Evolutionary conservation across 345 rosid genomes (phyloP).

Genomic region (Pseudoturritis turrita): DNA sequence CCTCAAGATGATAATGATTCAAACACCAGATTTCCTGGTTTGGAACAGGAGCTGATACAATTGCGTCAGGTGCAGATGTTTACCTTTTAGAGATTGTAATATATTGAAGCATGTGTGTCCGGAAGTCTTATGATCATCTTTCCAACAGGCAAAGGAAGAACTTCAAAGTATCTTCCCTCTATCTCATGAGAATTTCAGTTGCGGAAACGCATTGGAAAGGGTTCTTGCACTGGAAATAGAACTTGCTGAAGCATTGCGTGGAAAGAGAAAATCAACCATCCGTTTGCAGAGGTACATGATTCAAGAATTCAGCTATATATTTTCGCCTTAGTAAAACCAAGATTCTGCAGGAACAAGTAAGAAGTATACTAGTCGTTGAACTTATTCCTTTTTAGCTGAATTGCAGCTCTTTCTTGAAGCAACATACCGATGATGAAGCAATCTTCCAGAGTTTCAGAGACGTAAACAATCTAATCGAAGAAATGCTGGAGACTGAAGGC

Average conservation of each 20-base stretch:
- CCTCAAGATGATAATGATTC: slow-evolving; percentile 44
- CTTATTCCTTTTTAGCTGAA: slow-evolving; percentile 8
- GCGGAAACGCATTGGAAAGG: slow-evolving; percentile 75
- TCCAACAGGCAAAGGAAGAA: slow-evolving; percentile 79
- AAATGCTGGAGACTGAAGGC: slow-evolving; percentile 73
- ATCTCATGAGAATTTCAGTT: slow-evolving; percentile 46
- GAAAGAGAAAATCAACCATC: slow-evolving; percentile 58
- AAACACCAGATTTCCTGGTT: slow-evolving; percentile 53
- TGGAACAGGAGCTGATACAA: slow-evolving; percentile 61
- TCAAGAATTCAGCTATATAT: neutral
- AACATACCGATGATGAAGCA: slow-evolving; percentile 74
- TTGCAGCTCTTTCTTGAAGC: slow-evolving; percentile 82
- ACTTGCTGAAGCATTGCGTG: slow-evolving; percentile 80
- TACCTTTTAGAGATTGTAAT: neutral
- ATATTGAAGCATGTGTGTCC: slow-evolving; percentile 11
- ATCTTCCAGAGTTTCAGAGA: slow-evolving; percentile 90
- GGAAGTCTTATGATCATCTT: slow-evolving; percentile 5
- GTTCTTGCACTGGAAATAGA: slow-evolving; percentile 93
- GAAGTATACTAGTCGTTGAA: neutral
- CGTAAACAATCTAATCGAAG: slow-evolving; percentile 80
- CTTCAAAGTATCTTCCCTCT: slow-evolving; percentile 66
- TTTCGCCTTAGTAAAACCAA: too few relatives aligned
- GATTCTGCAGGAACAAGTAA: slow-evolving; percentile 1
- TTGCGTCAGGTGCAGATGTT: slow-evolving; percentile 56
- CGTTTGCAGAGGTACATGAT: slow-evolving; percentile 70